phyloP scores from a whole-genome alignment of 371 early-diverging fungal species.

The Saksenaea oblongispora region DNA sequence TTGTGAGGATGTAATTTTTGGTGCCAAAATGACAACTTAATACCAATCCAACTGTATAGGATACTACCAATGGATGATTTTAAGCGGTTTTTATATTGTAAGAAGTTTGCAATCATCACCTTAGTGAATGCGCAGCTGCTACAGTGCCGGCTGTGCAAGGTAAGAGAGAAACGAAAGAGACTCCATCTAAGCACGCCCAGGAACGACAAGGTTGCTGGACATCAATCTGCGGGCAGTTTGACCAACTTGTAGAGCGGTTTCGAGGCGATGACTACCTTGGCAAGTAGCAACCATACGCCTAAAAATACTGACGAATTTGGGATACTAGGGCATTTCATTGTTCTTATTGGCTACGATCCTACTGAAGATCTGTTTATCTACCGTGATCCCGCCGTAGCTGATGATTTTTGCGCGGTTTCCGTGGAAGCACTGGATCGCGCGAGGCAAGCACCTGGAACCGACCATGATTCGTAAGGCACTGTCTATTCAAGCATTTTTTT shows the following conservation, averaged over 20 bases:
- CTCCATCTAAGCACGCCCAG: conserved; percentile 19
- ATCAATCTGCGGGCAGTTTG: conserved; percentile 43
- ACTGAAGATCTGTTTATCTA: conserved; percentile 68
- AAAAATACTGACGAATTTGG: neutral
- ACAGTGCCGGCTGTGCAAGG: conserved; percentile 61
- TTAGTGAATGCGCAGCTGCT: conserved; percentile 72
- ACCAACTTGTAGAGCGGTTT: conserved; percentile 38
- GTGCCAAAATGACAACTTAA: neutral
- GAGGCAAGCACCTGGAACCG: conserved; percentile 64
- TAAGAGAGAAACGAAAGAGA: conserved; percentile 13
- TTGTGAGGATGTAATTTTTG: conserved; percentile 66
- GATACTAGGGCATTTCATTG: conserved; percentile 69
- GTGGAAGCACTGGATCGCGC: conserved; percentile 65
- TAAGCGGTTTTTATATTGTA: conserved; percentile 74
- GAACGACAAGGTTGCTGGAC: conserved; percentile 40
- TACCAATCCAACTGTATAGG: conserved; percentile 22
- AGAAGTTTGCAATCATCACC: conserved; percentile 71
- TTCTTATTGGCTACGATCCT: conserved; percentile 71
- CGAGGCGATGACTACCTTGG: conserved; percentile 8
- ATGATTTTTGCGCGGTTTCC: conserved; percentile 61
- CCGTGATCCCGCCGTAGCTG: conserved; percentile 69
- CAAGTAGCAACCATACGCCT: no score
- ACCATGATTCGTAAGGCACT: conserved; percentile 64
- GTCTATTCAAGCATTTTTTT: neutral
- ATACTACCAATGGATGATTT: conserved; percentile 77